Evolutionary conservation across 2,329 filamentous ascomycete genomes (phyloP).

Genomic region (Diaporthe australafricana): DNA sequence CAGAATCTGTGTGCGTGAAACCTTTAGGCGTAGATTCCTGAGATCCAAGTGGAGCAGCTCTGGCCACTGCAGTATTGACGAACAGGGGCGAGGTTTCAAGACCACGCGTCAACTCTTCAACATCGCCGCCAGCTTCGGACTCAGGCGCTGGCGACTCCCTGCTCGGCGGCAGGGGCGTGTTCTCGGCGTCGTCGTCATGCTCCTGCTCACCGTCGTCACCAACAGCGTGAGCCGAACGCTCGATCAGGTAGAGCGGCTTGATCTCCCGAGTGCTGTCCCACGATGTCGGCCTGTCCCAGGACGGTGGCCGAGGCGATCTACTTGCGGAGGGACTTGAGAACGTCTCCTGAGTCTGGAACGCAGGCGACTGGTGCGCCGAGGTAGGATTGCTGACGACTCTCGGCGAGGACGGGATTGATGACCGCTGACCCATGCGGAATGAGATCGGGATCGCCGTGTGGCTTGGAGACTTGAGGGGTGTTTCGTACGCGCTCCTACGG

Average conservation of each 20-base stretch:
- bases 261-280: conserved; percentile 78
- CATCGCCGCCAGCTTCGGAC: conserved; percentile 44
- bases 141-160: conserved; percentile 50
- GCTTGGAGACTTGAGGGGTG: conserved; percentile 62
- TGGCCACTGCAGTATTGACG: conserved; percentile 53
- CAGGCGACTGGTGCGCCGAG: conserved; percentile 39
- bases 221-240: conserved; percentile 59
- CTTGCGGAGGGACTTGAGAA: conserved; percentile 1
- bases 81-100: conserved; percentile 44
- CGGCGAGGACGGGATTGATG: conserved; percentile 56
- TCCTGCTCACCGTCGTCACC: conserved; percentile 36
- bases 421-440: conserved; percentile 61
- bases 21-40: conserved; percentile 74
- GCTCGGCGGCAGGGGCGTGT: conserved; percentile 55
- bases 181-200: conserved; percentile 55
- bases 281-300: conserved; percentile 62
- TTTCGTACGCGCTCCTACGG: conserved; percentile 61
- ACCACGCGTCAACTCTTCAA: conserved; percentile 40
- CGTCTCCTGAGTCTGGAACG: conserved; percentile 12
- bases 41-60: conserved; percentile 66
- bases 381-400: conserved; percentile 54
- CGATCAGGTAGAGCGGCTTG: conserved; percentile 84
- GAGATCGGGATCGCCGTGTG: conserved; percentile 69
- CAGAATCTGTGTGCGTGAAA: background rate
- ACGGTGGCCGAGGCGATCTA: conserved; percentile 22